phyloP scores from a whole-genome alignment of 306 rosid species.

The Begonia masoniana region DNA sequence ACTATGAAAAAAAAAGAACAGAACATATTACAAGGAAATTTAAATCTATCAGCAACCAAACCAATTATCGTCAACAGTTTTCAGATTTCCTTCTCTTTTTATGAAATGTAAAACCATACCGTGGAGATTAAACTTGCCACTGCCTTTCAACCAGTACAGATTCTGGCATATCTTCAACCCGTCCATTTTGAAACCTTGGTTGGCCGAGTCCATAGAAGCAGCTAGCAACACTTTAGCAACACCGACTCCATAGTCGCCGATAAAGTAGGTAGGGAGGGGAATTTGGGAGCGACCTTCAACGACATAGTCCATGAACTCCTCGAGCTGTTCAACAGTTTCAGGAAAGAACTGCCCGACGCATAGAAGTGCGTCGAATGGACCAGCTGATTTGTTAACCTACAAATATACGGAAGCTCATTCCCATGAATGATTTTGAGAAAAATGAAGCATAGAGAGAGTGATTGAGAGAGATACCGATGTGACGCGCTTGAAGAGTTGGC shows the following conservation, averaged over 20 bases:
- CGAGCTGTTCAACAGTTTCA: conserved; percentile 50
- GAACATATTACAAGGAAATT: too few relatives aligned
- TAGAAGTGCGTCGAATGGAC: conserved; percentile 80
- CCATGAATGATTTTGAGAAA: neutral
- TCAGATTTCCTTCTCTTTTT: neutral
- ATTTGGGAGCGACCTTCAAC: conserved; percentile 46
- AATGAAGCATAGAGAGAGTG: conserved; percentile 11
- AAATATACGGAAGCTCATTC: conserved; percentile 7
- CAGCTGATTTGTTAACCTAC: conserved; percentile 92
- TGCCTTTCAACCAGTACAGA: conserved; percentile 91
- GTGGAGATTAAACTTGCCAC: conserved; percentile 64
- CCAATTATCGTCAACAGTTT: too few relatives aligned
- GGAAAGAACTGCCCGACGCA: conserved; percentile 98
- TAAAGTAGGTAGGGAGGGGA: conserved; percentile 78
- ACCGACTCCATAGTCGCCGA: conserved; percentile 89
- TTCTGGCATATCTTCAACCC: conserved; percentile 66
- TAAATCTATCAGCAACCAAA: too few relatives aligned
- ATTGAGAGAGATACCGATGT: conserved; percentile 30
- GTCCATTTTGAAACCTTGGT: conserved; percentile 83
- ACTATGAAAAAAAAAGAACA: too few relatives aligned
- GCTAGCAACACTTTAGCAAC: conserved; percentile 46
- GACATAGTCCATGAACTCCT: conserved; percentile 39
- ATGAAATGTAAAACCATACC: conserved; percentile 24
- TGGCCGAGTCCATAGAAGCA: conserved; percentile 42
- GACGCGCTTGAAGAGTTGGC: conserved; percentile 87